Percentiles rank a stretch among this genome's conserved stretches.
Conservation (phyloP, 2,329 filamentous ascomycete species). For the Ascochyta rabiei region DNA sequence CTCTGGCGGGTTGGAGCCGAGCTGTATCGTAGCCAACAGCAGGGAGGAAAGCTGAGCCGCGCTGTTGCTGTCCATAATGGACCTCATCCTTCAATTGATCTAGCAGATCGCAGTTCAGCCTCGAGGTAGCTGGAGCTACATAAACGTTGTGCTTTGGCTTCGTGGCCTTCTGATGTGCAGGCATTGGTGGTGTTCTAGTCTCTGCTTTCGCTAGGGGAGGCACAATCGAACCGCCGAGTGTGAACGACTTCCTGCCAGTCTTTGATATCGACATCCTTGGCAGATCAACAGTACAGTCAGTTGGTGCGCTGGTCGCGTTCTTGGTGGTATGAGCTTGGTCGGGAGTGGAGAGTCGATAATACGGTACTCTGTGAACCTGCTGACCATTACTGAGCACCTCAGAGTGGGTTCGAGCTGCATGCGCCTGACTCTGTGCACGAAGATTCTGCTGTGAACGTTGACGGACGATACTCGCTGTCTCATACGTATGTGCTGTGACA, state of each 20-base stretch:
- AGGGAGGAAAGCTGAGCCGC: conserved; percentile 19
- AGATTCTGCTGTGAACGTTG: conserved; percentile 20
- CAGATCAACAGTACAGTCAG: conserved; percentile 13
- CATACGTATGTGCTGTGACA: conserved; percentile 16
- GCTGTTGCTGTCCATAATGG: conserved; percentile 19
- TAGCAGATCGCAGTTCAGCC: conserved; percentile 37
- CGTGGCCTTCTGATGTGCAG: neutral
- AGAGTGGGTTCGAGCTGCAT: conserved; percentile 11
- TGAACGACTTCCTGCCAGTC: conserved; percentile 30
- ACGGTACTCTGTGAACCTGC: conserved; percentile 38
- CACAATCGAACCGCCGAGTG: conserved; percentile 14
- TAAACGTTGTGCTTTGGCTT: neutral
- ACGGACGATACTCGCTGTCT: neutral
- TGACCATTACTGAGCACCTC: conserved; percentile 33
- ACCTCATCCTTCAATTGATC: conserved; percentile 38
- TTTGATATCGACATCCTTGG: conserved; percentile 23
- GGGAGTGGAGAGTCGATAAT: conserved; percentile 19
- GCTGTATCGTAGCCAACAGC: conserved; percentile 28
- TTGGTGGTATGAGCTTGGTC: conserved; percentile 12
- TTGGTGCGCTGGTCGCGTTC: neutral
- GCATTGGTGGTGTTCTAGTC: neutral
- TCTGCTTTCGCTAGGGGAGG: neutral
- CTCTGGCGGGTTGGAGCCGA: conserved; percentile 20
- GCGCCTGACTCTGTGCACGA: conserved; percentile 10
- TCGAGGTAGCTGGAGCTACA: conserved; percentile 21